Evolutionary conservation across 768 basidiomycete genomes (phyloP), one percentile per base, ranked within the genome.

Genomic region (Cyathus striatus): DNA sequence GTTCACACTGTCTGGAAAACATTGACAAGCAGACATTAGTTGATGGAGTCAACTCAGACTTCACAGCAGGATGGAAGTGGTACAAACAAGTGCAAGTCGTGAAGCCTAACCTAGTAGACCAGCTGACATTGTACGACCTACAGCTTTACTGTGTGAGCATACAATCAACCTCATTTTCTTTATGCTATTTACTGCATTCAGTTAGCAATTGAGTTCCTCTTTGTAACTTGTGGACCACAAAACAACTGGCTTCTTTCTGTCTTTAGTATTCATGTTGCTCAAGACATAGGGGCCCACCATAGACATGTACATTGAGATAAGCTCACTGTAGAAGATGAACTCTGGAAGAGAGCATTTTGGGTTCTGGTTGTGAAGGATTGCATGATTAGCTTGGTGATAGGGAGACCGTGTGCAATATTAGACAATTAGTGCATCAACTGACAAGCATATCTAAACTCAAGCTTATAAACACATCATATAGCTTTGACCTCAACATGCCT

Each of bases 211-310:
- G 54, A 70, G 49, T 81, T 72, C 57, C 62, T 81, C 16, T 72
- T 75, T 49, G 79, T 76, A 1, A 75, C 76, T 1, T 78, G 75
- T 0, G 73, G 75, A 0, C 81, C 80, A 2, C 81, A 83, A 42
- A 71, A 76, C 9, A 76, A 72, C 43, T 90, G 88, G 88, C 76
- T 76, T 3, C 59, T 84, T 38, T 71, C 81, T 23, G 85, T 85
- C 3, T 70, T 88, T 30, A 84, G 85, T 21, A 71, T 91, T 27
- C 79, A 87, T 3, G 62, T 84, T 21, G 80, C 83, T 1, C 83
- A 90, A 55, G 89, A 93, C 49, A 79, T 89, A 12, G 81, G 90
- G 17, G 84, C 80, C 0, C 90, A 92, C 59, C 54, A 72, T 18
- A 54, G 73, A 27, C 73, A 68, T 43, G 47, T 55, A 2, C 49